phyloP scores from a whole-genome alignment of 1,139 yeast genomes.

The Suhomyces maxii region DNA sequence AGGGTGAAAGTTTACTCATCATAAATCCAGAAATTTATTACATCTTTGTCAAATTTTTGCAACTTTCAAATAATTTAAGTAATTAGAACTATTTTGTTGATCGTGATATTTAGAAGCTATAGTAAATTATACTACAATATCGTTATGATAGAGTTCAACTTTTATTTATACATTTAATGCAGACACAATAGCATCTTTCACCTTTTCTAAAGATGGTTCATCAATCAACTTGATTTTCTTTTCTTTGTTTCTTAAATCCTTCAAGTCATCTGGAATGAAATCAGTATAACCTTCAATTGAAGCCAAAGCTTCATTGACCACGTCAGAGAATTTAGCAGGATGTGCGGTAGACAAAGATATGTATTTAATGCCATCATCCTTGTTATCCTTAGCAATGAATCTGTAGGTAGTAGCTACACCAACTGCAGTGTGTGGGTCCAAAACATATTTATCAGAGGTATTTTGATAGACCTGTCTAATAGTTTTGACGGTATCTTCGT shows the following conservation, averaged over 20 bases:
- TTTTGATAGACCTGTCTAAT: slow-evolving; percentile 66
- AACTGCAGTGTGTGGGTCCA: slow-evolving; percentile 96
- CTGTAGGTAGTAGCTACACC: slow-evolving; percentile 80
- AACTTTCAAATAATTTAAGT: no score
- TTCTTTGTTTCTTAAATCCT: slow-evolving; percentile 64
- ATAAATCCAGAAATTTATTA: no score
- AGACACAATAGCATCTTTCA: slow-evolving; percentile 72
- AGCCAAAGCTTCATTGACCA: slow-evolving; percentile 77
- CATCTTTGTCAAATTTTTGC: no score
- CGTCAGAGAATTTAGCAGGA: slow-evolving; percentile 97
- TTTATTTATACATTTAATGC: slow-evolving; percentile 40
- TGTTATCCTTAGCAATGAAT: slow-evolving; percentile 51
- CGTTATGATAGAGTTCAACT: no score
- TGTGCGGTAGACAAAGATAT: slow-evolving; percentile 94
- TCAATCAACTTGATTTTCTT: slow-evolving; percentile 78
- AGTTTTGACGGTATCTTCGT: slow-evolving; percentile 72
- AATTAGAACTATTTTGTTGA: background rate
- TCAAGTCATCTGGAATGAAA: slow-evolving; percentile 87
- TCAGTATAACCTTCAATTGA: slow-evolving; percentile 73
- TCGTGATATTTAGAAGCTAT: background rate
- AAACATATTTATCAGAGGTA: slow-evolving; percentile 66
- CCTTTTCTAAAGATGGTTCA: slow-evolving; percentile 67
- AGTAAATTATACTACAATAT: background rate
- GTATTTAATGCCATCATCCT: slow-evolving; percentile 48
- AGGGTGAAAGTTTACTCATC: no score